These are phyloP conservation scores for Setaria viridis DNA, from an alignment of 202 grass and related monocot genomes.

Conservation along the genomic window DNA sequence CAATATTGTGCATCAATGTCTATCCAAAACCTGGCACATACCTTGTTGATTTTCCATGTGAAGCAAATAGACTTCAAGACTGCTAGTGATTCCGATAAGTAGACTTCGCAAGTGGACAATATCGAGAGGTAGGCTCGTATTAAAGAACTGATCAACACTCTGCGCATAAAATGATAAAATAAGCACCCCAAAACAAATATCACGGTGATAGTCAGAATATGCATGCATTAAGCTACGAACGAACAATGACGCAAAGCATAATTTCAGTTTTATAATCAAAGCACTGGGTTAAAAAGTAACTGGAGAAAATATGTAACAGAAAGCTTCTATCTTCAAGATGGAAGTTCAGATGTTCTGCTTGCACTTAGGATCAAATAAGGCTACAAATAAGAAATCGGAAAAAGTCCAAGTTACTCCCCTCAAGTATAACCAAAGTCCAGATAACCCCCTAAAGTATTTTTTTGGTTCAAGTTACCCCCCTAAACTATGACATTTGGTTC, in stretches of 20 bases:
- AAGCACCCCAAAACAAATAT: constrained; percentile 37
- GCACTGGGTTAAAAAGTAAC: background rate
- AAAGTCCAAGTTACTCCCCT: no score
- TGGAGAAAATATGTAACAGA: constrained; percentile 13
- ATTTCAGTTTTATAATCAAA: background rate
- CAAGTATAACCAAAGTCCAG: no score
- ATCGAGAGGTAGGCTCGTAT: constrained; percentile 71
- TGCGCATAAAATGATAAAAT: constrained; percentile 55
- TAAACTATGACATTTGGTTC: no score
- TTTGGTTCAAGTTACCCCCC: no score
- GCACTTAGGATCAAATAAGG: constrained; percentile 27
- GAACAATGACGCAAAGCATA: constrained; percentile 15
- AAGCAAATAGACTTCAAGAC: constrained; percentile 85
- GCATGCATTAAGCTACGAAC: constrained; percentile 14
- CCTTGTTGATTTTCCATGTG: constrained; percentile 92
- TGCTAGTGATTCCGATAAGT: constrained; percentile 78
- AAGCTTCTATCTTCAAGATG: constrained; percentile 28
- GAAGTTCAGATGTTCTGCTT: constrained; percentile 26
- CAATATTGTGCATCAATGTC: background rate
- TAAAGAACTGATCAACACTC: constrained; percentile 90
- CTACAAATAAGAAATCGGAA: background rate
- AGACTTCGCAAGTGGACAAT: constrained; percentile 79
- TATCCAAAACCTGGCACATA: constrained; percentile 46
- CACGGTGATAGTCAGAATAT: constrained; percentile 27
- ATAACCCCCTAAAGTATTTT: no score